These are phyloP conservation scores for Diplodia intermedia DNA, from an alignment of 2,329 filamentous ascomycete species.

Conservation along the genomic window DNA sequence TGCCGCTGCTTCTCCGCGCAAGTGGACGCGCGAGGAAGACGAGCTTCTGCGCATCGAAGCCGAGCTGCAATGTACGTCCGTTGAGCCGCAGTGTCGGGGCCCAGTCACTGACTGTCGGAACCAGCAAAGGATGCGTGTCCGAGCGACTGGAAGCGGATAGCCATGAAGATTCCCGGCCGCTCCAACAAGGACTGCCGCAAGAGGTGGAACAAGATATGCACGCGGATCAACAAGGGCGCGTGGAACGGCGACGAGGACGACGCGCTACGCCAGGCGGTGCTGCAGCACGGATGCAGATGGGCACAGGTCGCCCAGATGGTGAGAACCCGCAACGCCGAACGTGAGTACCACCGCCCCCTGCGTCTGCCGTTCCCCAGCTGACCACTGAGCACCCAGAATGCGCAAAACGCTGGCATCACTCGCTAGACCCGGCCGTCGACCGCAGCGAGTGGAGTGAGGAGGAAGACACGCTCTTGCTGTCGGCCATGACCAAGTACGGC, in stretches of 20 bases:
- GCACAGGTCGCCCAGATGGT: constrained; percentile 52
- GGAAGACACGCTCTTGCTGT: constrained; percentile 38
- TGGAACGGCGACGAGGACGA: constrained; percentile 50
- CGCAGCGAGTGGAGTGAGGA: constrained; percentile 48
- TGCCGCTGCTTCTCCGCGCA: neutral
- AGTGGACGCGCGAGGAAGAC: neutral
- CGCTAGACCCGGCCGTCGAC: constrained; percentile 52
- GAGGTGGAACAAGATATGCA: constrained; percentile 51
- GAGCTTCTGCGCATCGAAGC: neutral
- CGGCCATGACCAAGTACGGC: neutral
- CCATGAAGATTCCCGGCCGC: constrained; percentile 47
- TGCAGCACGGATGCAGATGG: constrained; percentile 52
- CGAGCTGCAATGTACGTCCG: constrained; percentile 1
- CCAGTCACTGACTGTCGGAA: neutral
- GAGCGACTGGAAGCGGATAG: constrained; percentile 48
- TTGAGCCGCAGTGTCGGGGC: neutral
- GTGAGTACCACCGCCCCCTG: constrained; percentile 38
- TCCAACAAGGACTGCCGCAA: constrained; percentile 57
- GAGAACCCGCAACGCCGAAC: constrained; percentile 49
- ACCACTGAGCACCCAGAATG: constrained; percentile 48
- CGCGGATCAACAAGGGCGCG: constrained; percentile 51
- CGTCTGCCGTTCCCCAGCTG: constrained; percentile 1
- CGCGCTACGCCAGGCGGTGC: constrained; percentile 44
- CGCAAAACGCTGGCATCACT: constrained; percentile 57
- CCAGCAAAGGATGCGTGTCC: neutral